Percentiles rank a stretch among this genome's conserved stretches.
Conservation (phyloP, 1,139 yeast genomes). For the Yamadazyma aaseri region DNA sequence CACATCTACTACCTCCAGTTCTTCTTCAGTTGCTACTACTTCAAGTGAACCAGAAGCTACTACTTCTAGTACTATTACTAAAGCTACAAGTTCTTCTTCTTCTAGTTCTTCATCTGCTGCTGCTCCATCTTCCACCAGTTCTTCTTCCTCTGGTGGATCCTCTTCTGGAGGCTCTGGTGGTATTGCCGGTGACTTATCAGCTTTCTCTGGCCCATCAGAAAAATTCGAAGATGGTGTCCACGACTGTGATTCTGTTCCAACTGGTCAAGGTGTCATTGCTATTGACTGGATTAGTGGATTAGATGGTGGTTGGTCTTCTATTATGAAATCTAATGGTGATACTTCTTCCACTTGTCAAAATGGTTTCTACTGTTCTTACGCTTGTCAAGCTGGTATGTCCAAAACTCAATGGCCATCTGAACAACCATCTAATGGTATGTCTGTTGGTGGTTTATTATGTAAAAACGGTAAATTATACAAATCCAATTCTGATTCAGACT, state of each 20-base stretch:
- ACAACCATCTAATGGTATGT: conserved; percentile 85
- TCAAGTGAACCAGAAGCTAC: conserved; percentile 1
- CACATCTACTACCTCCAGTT: conserved; percentile 8
- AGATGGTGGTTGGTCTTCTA: conserved; percentile 88
- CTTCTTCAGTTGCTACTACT: conserved; percentile 8
- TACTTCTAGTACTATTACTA: conserved; percentile 9
- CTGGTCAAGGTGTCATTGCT: conserved; percentile 87
- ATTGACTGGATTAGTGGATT: conserved; percentile 70
- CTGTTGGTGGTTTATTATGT: conserved; percentile 89
- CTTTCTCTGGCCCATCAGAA: conserved; percentile 51
- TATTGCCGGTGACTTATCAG: conserved; percentile 54
- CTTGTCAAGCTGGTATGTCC: conserved; percentile 95
- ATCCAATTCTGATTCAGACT: conserved; percentile 58
- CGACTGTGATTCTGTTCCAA: conserved; percentile 78
- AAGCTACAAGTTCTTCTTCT: conserved; percentile 16
- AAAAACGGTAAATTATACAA: conserved; percentile 76
- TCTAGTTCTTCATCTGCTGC: conserved; percentile 24
- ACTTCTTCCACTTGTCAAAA: conserved; percentile 71
- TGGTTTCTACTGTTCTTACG: conserved; percentile 93
- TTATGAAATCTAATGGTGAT: conserved; percentile 58
- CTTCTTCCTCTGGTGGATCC: conserved; percentile 19
- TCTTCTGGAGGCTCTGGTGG: conserved; percentile 34
- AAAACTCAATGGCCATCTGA: conserved; percentile 92
- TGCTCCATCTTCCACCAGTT: conserved; percentile 18
- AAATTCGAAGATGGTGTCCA: conserved; percentile 79